These are phyloP conservation scores for Oryza glaberrima DNA, from an alignment of 176 grass and related monocot genomes.

Conservation along the genomic window DNA sequence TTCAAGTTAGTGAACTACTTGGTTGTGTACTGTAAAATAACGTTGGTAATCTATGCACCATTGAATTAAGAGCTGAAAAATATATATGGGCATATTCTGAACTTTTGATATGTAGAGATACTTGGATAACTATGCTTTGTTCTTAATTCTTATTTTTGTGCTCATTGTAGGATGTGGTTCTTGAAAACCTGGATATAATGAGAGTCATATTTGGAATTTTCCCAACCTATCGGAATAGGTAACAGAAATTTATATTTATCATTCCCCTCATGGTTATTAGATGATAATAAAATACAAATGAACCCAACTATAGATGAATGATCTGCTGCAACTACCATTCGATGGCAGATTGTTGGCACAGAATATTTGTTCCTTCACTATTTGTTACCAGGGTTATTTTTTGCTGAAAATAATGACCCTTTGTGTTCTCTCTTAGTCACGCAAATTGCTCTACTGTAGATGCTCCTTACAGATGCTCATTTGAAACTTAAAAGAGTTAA, in stretches of 20 bases:
- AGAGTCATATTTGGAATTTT: constrained; percentile 98
- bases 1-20: constrained; percentile 4
- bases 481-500: background rate
- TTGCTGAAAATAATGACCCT: background rate
- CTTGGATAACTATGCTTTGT: constrained; percentile 2
- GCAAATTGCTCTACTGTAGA: background rate
- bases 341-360: background rate
- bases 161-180: constrained; percentile 59
- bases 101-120: background rate
- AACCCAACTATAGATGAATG: background rate
- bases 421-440: background rate
- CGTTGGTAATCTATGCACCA: background rate
- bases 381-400: constrained; percentile 15
- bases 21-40: constrained; percentile 28
- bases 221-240: constrained; percentile 93
- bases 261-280: constrained; percentile 7
- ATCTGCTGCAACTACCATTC: background rate
- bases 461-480: constrained; percentile 8
- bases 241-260: constrained; percentile 28
- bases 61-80: background rate
- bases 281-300: background rate
- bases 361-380: background rate
- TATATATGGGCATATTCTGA: constrained; percentile 5
- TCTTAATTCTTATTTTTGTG: constrained; percentile 16
- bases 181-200: constrained; percentile 80